phyloP scores from a whole-genome alignment of 1,139 yeast genomes.

The Blastobotrys petasosporus region DNA sequence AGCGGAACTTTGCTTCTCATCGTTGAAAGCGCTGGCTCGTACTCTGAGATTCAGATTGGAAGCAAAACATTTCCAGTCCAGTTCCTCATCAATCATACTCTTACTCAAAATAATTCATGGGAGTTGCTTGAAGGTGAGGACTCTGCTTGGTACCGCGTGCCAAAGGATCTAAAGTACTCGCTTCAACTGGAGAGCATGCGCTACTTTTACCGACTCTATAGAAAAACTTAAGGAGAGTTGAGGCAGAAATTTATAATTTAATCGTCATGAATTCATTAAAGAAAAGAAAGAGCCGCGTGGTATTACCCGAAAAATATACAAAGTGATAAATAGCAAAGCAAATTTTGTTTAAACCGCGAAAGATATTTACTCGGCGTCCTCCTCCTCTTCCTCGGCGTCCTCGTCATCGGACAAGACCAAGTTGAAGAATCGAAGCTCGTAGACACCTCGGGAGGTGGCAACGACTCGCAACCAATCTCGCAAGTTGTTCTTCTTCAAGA shows the following conservation, averaged over 20 bases:
- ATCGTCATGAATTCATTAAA: too few relatives aligned
- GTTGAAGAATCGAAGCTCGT: constrained; percentile 99
- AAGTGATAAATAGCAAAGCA: too few relatives aligned
- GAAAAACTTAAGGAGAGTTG: constrained; percentile 35
- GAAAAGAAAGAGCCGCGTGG: too few relatives aligned
- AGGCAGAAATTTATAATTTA: neutral
- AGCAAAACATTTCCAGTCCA: constrained; percentile 74
- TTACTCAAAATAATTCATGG: constrained; percentile 60
- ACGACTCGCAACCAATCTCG: constrained; percentile 99
- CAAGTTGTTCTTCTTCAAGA: constrained; percentile 99
- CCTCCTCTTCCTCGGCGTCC: constrained; percentile 51
- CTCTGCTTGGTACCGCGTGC: constrained; percentile 75
- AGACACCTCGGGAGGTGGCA: constrained; percentile 90
- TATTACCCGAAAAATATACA: too few relatives aligned
- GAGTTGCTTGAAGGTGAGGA: constrained; percentile 58
- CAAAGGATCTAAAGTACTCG: constrained; percentile 52
- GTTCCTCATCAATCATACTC: constrained; percentile 65
- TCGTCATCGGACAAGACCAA: constrained; percentile 97
- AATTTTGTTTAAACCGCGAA: neutral
- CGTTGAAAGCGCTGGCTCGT: constrained; percentile 87
- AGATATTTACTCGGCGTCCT: constrained; percentile 12
- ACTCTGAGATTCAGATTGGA: constrained; percentile 73
- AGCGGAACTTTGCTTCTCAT: constrained; percentile 57
- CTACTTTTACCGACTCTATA: constrained; percentile 69
- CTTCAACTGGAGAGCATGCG: constrained; percentile 83